These are phyloP conservation scores for Erodium texanum DNA, from an alignment of 441 rosid species.

Conservation along the genomic window DNA sequence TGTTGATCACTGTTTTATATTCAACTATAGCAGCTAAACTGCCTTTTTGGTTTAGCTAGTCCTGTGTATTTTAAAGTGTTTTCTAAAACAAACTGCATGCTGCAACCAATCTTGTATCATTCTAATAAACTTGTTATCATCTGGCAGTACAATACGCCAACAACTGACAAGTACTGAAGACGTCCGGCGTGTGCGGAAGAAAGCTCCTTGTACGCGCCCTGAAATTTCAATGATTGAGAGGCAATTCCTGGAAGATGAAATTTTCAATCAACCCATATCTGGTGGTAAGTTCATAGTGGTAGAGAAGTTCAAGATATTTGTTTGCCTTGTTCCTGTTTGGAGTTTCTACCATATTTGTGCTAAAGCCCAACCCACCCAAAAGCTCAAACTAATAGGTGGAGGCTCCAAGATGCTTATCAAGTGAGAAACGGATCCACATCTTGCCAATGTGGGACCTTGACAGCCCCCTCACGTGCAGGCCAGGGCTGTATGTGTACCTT, in stretches of 20 bases:
- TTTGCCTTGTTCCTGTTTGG: neutral
- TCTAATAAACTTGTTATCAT: constrained; percentile 26
- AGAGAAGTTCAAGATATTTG: constrained; percentile 11
- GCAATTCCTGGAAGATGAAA: constrained; percentile 62
- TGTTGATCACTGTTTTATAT: neutral
- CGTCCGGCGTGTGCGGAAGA: constrained; percentile 86
- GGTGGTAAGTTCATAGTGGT: constrained; percentile 51
- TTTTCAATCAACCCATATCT: constrained; percentile 52
- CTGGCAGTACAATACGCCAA: constrained; percentile 71
- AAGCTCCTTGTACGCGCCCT: constrained; percentile 88
- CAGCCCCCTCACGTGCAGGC: too few species aligned
- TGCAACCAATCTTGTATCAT: constrained; percentile 6
- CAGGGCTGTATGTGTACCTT: too few species aligned
- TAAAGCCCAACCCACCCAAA: too few species aligned
- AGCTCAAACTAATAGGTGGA: too few species aligned
- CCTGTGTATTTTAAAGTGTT: constrained; percentile 8
- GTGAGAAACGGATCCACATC: too few species aligned
- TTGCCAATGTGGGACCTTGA: too few species aligned
- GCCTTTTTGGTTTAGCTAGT: neutral
- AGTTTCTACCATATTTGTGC: constrained; percentile 8
- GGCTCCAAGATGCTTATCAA: too few species aligned
- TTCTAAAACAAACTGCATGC: constrained; percentile 1
- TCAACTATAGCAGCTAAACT: neutral
- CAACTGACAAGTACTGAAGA: constrained; percentile 83
- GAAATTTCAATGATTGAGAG: constrained; percentile 82